These are phyloP conservation scores for Ascochyta lentis DNA, from an alignment of 2,329 filamentous ascomycete species.

Conservation along the genomic window DNA sequence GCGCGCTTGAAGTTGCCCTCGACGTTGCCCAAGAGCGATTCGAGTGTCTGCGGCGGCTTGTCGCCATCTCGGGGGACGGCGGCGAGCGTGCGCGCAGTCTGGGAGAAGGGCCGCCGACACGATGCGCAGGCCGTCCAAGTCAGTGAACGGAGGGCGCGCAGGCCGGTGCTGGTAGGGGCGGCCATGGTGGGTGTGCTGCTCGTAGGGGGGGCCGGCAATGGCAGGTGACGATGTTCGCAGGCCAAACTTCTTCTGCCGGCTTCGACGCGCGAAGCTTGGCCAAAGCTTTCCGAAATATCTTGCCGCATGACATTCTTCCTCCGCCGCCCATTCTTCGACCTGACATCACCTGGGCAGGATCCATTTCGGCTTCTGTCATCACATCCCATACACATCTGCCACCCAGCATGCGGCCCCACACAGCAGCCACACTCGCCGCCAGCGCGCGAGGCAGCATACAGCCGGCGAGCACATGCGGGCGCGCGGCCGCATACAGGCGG, in stretches of 20 bases:
- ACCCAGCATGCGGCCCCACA: constrained; percentile 55
- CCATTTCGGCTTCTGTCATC: constrained; percentile 15
- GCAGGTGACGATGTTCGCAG: constrained; percentile 15
- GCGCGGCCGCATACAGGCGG: constrained; percentile 57
- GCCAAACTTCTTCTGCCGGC: constrained; percentile 14
- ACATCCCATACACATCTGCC: constrained; percentile 3
- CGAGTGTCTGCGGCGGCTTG: constrained; percentile 18
- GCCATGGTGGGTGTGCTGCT: constrained; percentile 31
- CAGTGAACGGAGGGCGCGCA: constrained; percentile 41
- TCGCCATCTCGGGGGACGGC: neutral
- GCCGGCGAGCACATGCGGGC: constrained; percentile 49
- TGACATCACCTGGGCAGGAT: constrained; percentile 19
- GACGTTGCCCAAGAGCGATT: constrained; percentile 26
- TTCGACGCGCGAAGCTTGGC: constrained; percentile 1
- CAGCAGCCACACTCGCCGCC: constrained; percentile 49
- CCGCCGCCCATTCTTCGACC: constrained; percentile 24
- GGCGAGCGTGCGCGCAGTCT: constrained; percentile 29
- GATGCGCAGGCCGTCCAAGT: constrained; percentile 46
- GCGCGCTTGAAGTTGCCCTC: constrained; percentile 25
- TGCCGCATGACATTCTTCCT: constrained; percentile 26
- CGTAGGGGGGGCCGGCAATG: constrained; percentile 19
- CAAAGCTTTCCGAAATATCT: constrained; percentile 4
- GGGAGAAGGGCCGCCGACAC: constrained; percentile 49
- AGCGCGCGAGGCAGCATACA: constrained; percentile 50
- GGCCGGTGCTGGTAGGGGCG: constrained; percentile 27